A percentile compares a stretch with the other conserved stretches of the same genome.
These are phyloP conservation scores for Dichotomocladium elegans DNA, from an alignment of 371 early-diverging fungal species.

Conservation along the genomic window DNA sequence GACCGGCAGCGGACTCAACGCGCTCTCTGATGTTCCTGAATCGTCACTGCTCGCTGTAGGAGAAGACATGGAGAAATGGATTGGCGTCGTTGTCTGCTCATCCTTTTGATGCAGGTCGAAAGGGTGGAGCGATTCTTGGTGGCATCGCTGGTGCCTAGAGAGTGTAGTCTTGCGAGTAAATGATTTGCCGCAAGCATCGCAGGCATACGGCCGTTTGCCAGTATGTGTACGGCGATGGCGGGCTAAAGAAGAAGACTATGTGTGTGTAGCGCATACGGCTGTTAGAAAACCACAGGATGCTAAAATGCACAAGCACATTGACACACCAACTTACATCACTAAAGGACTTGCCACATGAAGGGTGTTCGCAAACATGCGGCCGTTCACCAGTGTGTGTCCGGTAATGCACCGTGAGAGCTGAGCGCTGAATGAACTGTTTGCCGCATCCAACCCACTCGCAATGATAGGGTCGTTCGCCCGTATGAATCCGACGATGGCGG, in stretches of 20 bases:
- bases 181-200: conserved; percentile 49
- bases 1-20: background rate
- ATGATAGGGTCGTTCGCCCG: conserved; percentile 68
- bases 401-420: conserved; percentile 74
- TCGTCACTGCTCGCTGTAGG: background rate
- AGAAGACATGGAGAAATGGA: background rate
- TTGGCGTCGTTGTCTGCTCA: background rate
- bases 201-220: conserved; percentile 39
- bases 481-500: conserved; percentile 74
- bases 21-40: no score
- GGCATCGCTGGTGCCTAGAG: conserved; percentile 54
- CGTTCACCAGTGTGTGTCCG: conserved; percentile 81
- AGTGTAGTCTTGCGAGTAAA: conserved; percentile 68
- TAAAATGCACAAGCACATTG: conserved; percentile 9
- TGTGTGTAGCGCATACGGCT: no score
- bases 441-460: conserved; percentile 63
- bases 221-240: conserved; percentile 47
- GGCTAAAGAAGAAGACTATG: conserved; percentile 43
- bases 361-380: conserved; percentile 67
- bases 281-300: no score
- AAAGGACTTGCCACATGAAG: conserved; percentile 54
- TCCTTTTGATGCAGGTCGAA: background rate
- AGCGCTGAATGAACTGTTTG: conserved; percentile 76
- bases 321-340: conserved; percentile 44
- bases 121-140: no score